Evolutionary conservation across 179 eudicot species (phyloP).

Genomic region (Patellifolia procumbens): DNA sequence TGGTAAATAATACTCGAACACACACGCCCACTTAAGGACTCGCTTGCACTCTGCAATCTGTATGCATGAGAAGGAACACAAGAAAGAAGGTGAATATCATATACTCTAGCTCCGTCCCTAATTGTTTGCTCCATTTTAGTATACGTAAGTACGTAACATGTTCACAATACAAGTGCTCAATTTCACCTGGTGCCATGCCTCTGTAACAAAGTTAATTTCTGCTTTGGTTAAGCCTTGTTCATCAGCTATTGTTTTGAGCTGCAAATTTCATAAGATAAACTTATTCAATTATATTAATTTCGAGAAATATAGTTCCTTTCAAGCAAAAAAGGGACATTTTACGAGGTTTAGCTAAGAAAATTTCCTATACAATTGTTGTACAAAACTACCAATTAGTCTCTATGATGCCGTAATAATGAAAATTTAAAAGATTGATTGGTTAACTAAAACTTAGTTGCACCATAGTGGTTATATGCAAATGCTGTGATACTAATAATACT

Average conservation of each 20-base stretch:
- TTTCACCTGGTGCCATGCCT: constrained; percentile 31
- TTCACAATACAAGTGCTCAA: not conserved
- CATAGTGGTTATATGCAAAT: no score
- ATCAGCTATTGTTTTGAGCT: constrained; percentile 10
- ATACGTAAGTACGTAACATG: not conserved
- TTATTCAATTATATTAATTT: not conserved
- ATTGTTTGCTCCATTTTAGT: not conserved
- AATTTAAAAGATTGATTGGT: no score
- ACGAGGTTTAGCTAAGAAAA: no score
- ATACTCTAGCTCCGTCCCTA: no score
- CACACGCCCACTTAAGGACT: constrained; percentile 24
- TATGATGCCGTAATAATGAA: no score
- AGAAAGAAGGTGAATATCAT: not conserved
- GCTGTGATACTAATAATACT: no score
- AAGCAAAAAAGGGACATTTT: no score
- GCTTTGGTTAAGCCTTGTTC: constrained; percentile 9
- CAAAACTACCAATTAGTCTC: no score
- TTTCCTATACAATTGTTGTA: no score
- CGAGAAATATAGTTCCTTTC: not conserved
- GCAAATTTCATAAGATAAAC: not conserved
- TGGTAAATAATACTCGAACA: constrained; percentile 21
- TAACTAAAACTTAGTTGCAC: no score
- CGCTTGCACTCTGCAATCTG: constrained; percentile 28
- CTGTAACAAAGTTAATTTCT: constrained; percentile 21
- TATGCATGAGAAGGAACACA: not conserved